These are phyloP conservation scores for Trichoderma virens DNA, from an alignment of 495 filamentous ascomycete species.

Conservation along the genomic window DNA sequence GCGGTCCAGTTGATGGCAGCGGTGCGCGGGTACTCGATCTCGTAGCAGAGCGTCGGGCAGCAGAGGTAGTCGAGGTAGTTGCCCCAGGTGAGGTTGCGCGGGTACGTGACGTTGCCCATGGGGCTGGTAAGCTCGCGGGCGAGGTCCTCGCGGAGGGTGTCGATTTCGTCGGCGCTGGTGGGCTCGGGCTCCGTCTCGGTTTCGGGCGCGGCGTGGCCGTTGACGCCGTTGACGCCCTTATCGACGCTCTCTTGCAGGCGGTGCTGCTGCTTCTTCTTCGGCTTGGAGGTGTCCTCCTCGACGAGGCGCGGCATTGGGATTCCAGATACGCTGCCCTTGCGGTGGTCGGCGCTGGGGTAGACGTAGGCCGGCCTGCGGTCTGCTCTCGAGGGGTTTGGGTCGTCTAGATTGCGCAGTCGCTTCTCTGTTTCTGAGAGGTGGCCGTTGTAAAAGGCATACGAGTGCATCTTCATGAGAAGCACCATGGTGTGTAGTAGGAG, in stretches of 20 bases:
- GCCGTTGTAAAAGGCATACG: conserved; percentile 95
- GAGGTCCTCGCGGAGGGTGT: conserved; percentile 72
- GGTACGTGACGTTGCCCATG: conserved; percentile 82
- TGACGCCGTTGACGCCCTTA: conserved; percentile 11
- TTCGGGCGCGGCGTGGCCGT: conserved; percentile 10
- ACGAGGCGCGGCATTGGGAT: conserved; percentile 13
- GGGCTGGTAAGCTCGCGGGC: conserved; percentile 87
- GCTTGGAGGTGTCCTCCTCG: neutral
- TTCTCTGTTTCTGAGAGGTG: conserved; percentile 83
- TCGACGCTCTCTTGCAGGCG: conserved; percentile 18
- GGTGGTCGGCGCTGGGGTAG: conserved; percentile 62
- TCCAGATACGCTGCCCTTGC: conserved; percentile 28
- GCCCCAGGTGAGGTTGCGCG: conserved; percentile 68
- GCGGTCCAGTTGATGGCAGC: conserved; percentile 67
- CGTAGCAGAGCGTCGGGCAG: conserved; percentile 95
- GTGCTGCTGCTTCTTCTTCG: conserved; percentile 6
- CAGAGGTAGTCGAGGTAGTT: conserved; percentile 87
- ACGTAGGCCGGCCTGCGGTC: conserved; percentile 61
- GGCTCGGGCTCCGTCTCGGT: conserved; percentile 20
- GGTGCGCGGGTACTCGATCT: conserved; percentile 90
- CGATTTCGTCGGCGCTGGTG: conserved; percentile 37
- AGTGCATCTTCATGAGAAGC: conserved; percentile 97
- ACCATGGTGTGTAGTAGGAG: conserved; percentile 84
- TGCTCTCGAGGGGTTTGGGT: conserved; percentile 42
- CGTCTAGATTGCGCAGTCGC: conserved; percentile 70